Base-by-base conservation (phyloP, 2,329 filamentous ascomycete species). In the Xylariaceae sp. region DNA sequence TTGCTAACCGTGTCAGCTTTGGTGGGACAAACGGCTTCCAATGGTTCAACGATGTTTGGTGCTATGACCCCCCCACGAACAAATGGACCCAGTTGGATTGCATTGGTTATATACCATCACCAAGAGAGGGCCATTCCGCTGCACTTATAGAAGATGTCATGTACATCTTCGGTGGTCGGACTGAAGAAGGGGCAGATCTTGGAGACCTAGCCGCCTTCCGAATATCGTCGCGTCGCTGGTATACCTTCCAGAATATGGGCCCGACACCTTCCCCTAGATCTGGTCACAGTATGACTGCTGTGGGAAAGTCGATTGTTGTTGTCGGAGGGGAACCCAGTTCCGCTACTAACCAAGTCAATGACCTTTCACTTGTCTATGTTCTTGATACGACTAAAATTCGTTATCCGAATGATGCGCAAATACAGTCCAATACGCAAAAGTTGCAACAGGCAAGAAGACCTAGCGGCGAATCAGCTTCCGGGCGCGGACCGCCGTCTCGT, bases 21-120 rank as follows among this genome's bases (percentile, higher is more conserved):
- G 95, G 95, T 66, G 95, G 95, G 61, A 99, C 95, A 2, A 96
- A 99, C 71, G 95, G 95, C 36, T 86, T 93, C 53, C 87, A 91
- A 69, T 99, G 95, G 96, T 99, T 98, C 78, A 99, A 98, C 73
- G 95, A 99, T 72, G 95, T 99, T 44, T 99, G 95, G 95, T 91
- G 88, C 49, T 99, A 95, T 73, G 94, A 97, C 68, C 90, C 93
- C 6, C 82, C 87, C 53, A 78, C 84, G 41, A 97, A 97, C 73
- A 78, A 83, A 53, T 99, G 95, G 95, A 78, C 86, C 8, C 89
- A 96, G 71, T 82, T 96, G 53, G 94, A 98, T 70, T 99, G 95
- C 73, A 97, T 98, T 69, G 95, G 95, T 31, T 99, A 97, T 74
- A 98, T 99, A 58, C 95, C 96, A 1, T 88, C 92, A 1, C 88